Base-by-base conservation (phyloP, 139 green algal species). In the Chlorella sp. region DNA sequence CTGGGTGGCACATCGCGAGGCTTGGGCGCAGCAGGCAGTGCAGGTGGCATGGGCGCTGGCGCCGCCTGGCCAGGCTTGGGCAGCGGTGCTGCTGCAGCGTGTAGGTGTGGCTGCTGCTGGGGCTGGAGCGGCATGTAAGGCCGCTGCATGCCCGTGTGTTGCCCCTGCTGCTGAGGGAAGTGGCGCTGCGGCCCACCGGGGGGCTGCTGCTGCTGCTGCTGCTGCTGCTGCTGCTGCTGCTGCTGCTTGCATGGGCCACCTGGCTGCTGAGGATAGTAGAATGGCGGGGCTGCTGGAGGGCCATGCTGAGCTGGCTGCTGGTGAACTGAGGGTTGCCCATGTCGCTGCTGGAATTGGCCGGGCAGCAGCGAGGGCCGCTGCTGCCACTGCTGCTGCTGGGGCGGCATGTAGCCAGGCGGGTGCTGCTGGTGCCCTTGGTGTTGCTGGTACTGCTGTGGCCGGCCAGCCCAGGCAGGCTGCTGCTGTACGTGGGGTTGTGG, bases 341-440 rank as follows among this genome's bases (percentile, higher is more conserved):
- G 39, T 39, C 1, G 71, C 41, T 38, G 41, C 44, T 36, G 41
- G 15, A 23, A 36, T 13, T n/a, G 25, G 28, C 41, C 38, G 41
- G 9, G 9, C 2, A 15, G 67, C 67, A 18, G 65, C 12, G 2
- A n/a, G 1, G 17, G 44, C 26, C 28, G 16, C 28, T n/a, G 15
- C 47, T 39, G 47, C 44, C 25, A 41, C 16, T 16, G 32, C 41
- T 64, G 72, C 18, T 64, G 73, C 38, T 55, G 69, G 18, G 36
- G 69, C 17, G 21, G 67, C 67, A 28, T 44, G 68, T 12, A n/a
- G 34, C 17, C 20, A 30, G 20, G 1, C 34, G 38, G 60, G 4
- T 73, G 60, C 57, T 71, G 76, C 57, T 71, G 76, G 36, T 73
- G 60, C 36, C 60, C 36, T 32, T 71, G 76, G 36, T n/a, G 74